phyloP scores from a whole-genome alignment of 2,329 filamentous ascomycete genomes.

The Phialemoniopsis sp. region DNA sequence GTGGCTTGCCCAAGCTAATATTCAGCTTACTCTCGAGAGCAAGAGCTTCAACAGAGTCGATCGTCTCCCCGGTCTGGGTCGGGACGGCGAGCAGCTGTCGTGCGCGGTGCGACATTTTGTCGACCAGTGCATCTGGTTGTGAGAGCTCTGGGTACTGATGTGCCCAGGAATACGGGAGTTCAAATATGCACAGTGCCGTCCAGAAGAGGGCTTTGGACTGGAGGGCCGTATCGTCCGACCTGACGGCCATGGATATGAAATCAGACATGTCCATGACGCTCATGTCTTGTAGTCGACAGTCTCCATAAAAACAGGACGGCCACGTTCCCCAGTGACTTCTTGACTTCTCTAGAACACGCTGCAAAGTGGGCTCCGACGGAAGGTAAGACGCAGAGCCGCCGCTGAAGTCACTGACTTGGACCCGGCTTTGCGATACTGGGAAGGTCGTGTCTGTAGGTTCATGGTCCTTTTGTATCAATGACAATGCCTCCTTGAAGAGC shows the following conservation, averaged over 20 bases:
- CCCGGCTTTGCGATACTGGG: too few species aligned
- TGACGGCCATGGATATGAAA: slow-evolving; percentile 28
- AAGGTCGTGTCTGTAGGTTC: slow-evolving; percentile 8
- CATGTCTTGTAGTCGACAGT: slow-evolving; percentile 2
- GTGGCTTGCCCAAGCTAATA: slow-evolving; percentile 49
- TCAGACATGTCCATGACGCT: slow-evolving; percentile 11
- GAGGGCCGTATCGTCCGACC: slow-evolving; percentile 27
- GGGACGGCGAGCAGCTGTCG: slow-evolving; percentile 40
- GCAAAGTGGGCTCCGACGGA: slow-evolving; percentile 6
- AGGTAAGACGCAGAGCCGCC: too few species aligned
- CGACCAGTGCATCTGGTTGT: slow-evolving; percentile 34
- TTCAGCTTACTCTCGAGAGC: slow-evolving; percentile 47
- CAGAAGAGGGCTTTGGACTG: slow-evolving; percentile 37
- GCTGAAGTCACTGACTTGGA: too few species aligned
- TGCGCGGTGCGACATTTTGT: slow-evolving; percentile 38
- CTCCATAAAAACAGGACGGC: slow-evolving; percentile 8
- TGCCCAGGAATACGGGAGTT: slow-evolving; percentile 28
- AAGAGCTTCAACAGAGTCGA: slow-evolving; percentile 49
- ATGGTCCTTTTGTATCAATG: neutral
- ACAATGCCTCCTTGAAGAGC: slow-evolving; percentile 1
- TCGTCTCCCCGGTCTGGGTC: slow-evolving; percentile 42
- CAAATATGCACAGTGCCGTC: slow-evolving; percentile 33
- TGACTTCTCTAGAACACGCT: slow-evolving; percentile 13
- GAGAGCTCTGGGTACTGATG: slow-evolving; percentile 24
- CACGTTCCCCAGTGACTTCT: slow-evolving; percentile 18